These are phyloP conservation scores for Pyrenophora tritici-repentis DNA, from an alignment of 2,329 filamentous ascomycete genomes.

Conservation along the genomic window DNA sequence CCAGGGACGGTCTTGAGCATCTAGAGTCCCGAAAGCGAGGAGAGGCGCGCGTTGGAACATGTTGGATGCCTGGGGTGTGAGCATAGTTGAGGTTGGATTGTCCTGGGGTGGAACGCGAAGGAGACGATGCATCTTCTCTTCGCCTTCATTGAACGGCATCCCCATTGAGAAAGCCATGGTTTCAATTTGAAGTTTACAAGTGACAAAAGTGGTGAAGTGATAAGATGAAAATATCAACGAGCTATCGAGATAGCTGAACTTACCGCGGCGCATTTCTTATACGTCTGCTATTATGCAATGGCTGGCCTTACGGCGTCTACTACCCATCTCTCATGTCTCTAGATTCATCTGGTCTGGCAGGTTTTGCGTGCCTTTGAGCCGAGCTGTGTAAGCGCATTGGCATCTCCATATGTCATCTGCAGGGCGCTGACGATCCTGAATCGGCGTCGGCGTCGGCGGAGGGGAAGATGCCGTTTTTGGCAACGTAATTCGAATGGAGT, in stretches of 20 bases:
- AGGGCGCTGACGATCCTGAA: neutral
- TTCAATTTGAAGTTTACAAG: neutral
- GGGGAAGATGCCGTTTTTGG: neutral
- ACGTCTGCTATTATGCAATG: no score
- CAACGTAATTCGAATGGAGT: neutral
- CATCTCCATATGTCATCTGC: neutral
- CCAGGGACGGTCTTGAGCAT: slow-evolving; percentile 70
- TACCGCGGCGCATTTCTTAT: no score
- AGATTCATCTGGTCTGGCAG: no score
- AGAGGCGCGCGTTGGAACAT: slow-evolving; percentile 68
- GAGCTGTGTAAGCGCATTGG: neutral
- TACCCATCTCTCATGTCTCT: no score
- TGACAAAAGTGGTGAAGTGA: no score
- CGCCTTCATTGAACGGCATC: slow-evolving; percentile 67
- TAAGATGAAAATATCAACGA: no score
- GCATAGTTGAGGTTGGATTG: slow-evolving; percentile 70
- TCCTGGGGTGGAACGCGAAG: slow-evolving; percentile 62
- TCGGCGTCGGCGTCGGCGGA: neutral
- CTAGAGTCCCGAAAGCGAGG: slow-evolving; percentile 74
- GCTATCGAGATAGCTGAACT: no score
- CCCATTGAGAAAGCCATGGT: slow-evolving; percentile 53
- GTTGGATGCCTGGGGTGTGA: slow-evolving; percentile 65
- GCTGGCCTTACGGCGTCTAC: no score
- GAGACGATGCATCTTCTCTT: slow-evolving; percentile 66
- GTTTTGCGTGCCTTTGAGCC: no score